Base-by-base conservation (phyloP, 345 rosid species). In the Clausena lansium region DNA sequence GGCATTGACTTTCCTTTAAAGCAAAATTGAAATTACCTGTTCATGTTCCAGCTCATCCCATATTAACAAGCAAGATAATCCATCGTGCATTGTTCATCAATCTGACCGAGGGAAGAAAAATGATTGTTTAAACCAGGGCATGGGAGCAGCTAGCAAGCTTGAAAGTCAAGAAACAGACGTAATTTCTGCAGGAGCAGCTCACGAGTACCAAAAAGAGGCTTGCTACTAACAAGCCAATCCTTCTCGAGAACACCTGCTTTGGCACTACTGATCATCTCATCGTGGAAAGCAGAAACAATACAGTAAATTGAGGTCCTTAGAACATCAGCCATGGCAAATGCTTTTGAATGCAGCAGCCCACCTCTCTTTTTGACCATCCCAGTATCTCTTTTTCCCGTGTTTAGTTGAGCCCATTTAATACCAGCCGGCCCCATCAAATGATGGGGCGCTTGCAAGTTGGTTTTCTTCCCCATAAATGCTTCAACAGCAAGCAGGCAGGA, bases 401-500 rank as follows among this genome's bases (percentile, higher is more conserved):
- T 89, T 24, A 85, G 81, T 10, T 91, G 83, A 0, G 90, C 95
- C 94, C 89, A 90, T 84, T 88, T 91, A 69, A 89, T 92, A 75
- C 91, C 89, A 30, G 84, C 88, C 10, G 95, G 84, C 67, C 97
- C 98, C 84, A 84, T 84, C 71, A 94, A 77, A 41, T 88, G 94
- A 64, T 85, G 85, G 1, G 90, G 85, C 2, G 92, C 84, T 75
- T 89, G 97, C 84, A 91, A 78, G 81, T 85, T 89, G 47, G 90
- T 88, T 76, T 90, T 94, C 85, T 94, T 94, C 62, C 97, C 97
- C 94, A 91, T 89, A 58, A 88, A 90, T 66, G 95, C 83, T 84
- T 94, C 99, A 35, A 90, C 88, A 7, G 97, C 94, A 13, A 96
- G 89, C 47, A 96, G 81, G 87, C 93, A 91, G 11, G 95, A 91